Conservation (phyloP, 1,284 basidiomycete genomes). For the Microbotryomycetes sp. region DNA sequence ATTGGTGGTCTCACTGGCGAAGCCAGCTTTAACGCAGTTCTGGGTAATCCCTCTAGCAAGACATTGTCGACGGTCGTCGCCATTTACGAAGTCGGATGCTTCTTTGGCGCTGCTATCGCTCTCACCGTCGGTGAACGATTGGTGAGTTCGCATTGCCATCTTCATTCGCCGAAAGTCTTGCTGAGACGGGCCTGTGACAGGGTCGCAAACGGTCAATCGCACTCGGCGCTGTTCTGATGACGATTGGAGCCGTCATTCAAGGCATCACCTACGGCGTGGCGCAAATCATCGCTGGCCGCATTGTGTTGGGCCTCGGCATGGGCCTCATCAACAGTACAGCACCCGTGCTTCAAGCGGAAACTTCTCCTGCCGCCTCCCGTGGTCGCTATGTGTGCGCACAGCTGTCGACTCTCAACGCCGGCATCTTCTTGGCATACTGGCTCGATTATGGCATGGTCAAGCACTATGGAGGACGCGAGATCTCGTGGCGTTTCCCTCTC, state of each 20-base stretch:
- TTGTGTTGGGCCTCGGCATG: conserved; percentile 19
- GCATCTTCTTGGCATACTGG: conserved; percentile 38
- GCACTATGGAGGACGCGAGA: not conserved
- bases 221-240: conserved; percentile 38
- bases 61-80: conserved; percentile 37
- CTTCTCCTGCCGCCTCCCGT: conserved; percentile 36
- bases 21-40: conserved; percentile 32
- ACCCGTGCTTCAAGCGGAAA: conserved; percentile 39
- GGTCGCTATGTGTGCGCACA: conserved; percentile 39
- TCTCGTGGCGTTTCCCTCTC: conserved; percentile 24
- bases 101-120: conserved; percentile 33
- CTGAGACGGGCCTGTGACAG: not conserved
- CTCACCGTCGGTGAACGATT: conserved; percentile 37
- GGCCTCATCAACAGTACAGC: conserved; percentile 39
- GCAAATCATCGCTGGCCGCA: conserved; percentile 35
- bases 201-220: conserved; percentile 34
- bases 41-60: conserved; percentile 26
- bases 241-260: conserved; percentile 37
- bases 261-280: conserved; percentile 30
- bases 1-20: conserved; percentile 35
- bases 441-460: conserved; percentile 37
- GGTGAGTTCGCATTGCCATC: not conserved
- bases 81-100: conserved; percentile 40
- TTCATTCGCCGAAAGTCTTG: not conserved
- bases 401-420: conserved; percentile 37